Evolutionary conservation across 768 basidiomycete genomes (phyloP).

Genomic region (Lanmaoa pseudosensibilis): DNA sequence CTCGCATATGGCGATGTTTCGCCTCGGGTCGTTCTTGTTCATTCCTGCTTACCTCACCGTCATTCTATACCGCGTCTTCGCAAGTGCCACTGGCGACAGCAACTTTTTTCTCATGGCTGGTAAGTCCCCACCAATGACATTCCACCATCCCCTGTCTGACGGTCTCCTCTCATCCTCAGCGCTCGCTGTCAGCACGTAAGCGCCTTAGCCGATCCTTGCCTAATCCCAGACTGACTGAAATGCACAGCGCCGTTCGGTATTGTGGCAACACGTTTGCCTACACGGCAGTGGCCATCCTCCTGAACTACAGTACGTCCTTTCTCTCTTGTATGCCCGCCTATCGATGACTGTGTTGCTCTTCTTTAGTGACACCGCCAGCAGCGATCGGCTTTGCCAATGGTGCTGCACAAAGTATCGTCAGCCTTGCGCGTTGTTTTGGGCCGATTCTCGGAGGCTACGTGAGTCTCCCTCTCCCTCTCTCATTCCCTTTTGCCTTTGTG

Average conservation of each 20-base stretch:
- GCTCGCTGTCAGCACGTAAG: conserved; percentile 80
- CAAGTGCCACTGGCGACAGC: conserved; percentile 66
- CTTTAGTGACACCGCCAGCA: conserved; percentile 82
- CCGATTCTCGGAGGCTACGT: conserved; percentile 85
- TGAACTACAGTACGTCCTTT: conserved; percentile 72
- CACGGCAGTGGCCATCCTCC: conserved; percentile 84
- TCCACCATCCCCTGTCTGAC: conserved; percentile 1
- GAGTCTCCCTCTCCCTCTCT: conserved; percentile 8
- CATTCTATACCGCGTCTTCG: conserved; percentile 69
- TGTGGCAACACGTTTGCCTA: conserved; percentile 88
- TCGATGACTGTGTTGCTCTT: background rate
- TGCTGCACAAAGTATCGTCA: conserved; percentile 93
- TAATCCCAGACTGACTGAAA: background rate
- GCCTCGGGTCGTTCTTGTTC: conserved; percentile 80
- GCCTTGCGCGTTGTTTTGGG: conserved; percentile 87
- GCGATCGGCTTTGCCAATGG: conserved; percentile 93
- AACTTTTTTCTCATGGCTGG: conserved; percentile 82
- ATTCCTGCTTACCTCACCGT: conserved; percentile 89
- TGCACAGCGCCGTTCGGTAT: conserved; percentile 74
- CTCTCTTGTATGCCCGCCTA: background rate
- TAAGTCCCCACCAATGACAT: conserved; percentile 34
- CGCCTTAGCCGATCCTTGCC: background rate
- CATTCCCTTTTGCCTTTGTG: background rate
- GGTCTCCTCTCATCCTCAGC: conserved; percentile 40
- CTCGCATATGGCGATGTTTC: conserved; percentile 88